phyloP scores from a whole-genome alignment of 257 asterid species.

The Solanum bulbocastanum region DNA sequence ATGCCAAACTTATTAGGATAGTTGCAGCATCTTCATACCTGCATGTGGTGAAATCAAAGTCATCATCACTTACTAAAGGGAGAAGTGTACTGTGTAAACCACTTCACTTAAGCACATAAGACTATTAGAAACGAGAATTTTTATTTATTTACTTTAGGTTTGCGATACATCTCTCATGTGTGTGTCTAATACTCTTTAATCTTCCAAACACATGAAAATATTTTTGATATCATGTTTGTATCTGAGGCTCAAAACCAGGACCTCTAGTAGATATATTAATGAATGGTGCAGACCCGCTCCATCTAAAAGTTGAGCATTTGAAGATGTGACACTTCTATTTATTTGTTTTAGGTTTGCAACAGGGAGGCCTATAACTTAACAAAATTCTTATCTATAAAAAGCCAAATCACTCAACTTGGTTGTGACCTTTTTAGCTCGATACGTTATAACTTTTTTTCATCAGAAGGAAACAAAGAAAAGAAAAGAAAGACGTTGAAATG shows the following conservation, averaged over 20 bases:
- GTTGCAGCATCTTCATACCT: slow-evolving; percentile 92
- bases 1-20: slow-evolving; percentile 54
- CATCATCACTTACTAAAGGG: background rate
- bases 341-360: background rate
- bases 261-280: background rate
- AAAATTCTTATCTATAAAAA: background rate
- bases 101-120: background rate
- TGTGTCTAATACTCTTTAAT: background rate
- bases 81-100: background rate
- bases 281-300: background rate
- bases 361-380: background rate
- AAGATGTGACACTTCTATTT: background rate
- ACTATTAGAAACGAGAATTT: background rate
- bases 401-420: background rate
- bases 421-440: background rate
- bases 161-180: background rate
- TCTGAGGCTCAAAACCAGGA: background rate
- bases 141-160: background rate
- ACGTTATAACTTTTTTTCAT: background rate
- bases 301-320: background rate
- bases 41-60: slow-evolving; percentile 16
- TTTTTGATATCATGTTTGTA: background rate
- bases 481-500: background rate
- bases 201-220: background rate
- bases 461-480: background rate